Base-by-base conservation (phyloP, 108 stramenopile genomes). In the Fragilaria radians region DNA sequence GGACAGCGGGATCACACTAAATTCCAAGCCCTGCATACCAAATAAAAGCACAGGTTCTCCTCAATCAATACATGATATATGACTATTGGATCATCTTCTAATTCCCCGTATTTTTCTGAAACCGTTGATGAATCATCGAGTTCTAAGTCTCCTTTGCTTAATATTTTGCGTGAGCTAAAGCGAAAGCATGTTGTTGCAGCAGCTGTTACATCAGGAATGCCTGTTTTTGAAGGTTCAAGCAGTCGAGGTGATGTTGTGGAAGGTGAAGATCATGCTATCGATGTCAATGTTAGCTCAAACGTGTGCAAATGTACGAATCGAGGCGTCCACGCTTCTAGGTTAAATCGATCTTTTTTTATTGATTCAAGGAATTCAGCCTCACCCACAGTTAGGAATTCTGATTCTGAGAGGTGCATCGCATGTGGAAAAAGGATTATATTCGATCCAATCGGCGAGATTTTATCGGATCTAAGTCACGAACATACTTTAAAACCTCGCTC, bases 101-200 rank as follows among this genome's bases (percentile, higher is more conserved):
- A 42, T 14, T 42, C 36, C 7, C 7, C 36, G 36, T 42, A 11
- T 11, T 7, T 42, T 11, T 7, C 7, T 14, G 36, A 42, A 42
- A 42, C 14, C 7, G 14, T 11, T 14, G 36, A 42, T 42, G 36
- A 7, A 14, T 14, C 7, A 14, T 42, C 36, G 7, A 7, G 36
- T 42, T 42, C 14, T 14, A 42, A 48, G 34, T 68, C 67, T 17
- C 77, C 71, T 3, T 55, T 78, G 57, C 49, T 56, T 7, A 52
- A 57, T 28, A 78, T 78, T 36, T 67, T 70, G 48, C 61, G 55
- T 32, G 65, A 72, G 23, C 51, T 78, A 34, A 62, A 66, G 55
- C 50, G 78, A 24, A 74, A 79, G 57, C 75, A 79, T 65, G 69
- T 68, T 14, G 66, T 71, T 1, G 63, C 78, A 22, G 73, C 78